Conservation (phyloP, 2,329 filamentous ascomycete species). For the Hypoxylon sp. region DNA sequence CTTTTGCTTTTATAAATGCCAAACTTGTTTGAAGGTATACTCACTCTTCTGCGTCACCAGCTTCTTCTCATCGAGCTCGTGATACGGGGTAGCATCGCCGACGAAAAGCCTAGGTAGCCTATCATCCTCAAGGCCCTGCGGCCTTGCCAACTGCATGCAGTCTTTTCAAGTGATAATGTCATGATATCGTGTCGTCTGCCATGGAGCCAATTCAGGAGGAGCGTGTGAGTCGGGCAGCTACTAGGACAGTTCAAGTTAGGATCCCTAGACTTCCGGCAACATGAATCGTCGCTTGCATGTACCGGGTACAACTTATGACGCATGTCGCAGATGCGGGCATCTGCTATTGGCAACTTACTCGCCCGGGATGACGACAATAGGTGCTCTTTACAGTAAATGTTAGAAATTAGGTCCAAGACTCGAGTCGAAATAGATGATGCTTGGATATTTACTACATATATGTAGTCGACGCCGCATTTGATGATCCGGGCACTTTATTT, state of each 20-base stretch:
- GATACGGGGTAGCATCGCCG: conserved; percentile 2
- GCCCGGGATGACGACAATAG: conserved; percentile 25
- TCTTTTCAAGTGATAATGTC: neutral
- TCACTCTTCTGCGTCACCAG: conserved; percentile 15
- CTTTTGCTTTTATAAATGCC: too few relatives aligned
- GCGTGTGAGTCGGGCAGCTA: conserved; percentile 2
- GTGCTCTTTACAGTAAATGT: neutral
- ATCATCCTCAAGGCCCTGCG: neutral
- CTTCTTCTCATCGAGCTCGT: conserved; percentile 10
- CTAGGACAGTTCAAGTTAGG: conserved; percentile 23
- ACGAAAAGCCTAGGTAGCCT: neutral
- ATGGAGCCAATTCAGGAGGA: neutral
- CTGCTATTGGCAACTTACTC: conserved; percentile 14
- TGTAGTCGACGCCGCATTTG: too few relatives aligned
- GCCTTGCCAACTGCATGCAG: neutral
- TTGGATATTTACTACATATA: neutral
- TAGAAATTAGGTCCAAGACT: neutral
- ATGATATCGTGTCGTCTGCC: neutral
- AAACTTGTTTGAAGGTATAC: too few relatives aligned
- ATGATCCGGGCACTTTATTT: neutral
- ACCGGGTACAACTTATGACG: conserved; percentile 31
- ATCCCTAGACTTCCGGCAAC: conserved; percentile 15
- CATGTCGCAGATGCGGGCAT: conserved; percentile 18
- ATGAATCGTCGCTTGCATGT: conserved; percentile 25
- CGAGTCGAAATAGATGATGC: neutral